Evolutionary conservation across 2,329 filamentous ascomycete species (phyloP), one percentile per base, ranked within the genome.

Genomic region (Massarina eburnea): DNA sequence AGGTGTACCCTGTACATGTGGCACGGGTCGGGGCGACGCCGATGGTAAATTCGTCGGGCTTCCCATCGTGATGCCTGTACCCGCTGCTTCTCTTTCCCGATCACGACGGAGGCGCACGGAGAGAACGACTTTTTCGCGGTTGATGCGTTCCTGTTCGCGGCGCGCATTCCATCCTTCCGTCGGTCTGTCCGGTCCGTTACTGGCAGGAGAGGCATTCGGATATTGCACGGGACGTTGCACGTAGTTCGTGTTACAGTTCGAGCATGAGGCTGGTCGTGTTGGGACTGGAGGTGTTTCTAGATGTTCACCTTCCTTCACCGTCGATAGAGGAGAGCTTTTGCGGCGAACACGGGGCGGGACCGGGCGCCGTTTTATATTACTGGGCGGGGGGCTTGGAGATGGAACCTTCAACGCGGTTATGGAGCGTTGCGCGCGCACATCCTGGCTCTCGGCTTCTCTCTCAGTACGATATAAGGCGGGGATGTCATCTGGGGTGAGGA

Each of bases 111-210:
- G 40, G 38, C 36, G 51, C 27, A 48, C 50, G 40, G 48, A 48
- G 17, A 45, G 20, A 7, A 55, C 42, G 32, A 50, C 53, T 45
- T 53, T 41, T 33, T 62, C 55, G 4, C 49, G 46, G n/a, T 41
- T 51, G 2, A 48, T 42, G 21, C 54, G 53, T 12, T 59, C 50
- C 33, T 39, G 48, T 17, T 57, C 55, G 21, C 57, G 49, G 21
- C 49, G 51, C 4, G 47, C 50, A 41, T 58, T 63, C 52, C 54
- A 62, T 1, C 46, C 52, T 29, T 50, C 42, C 8, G 49, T 48
- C n/a, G 44, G 36, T n/a, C 39, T 30, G 4, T n/a, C 38, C 9
- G 15, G 35, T 19, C 26, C 32, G 15, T 37, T 37, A 12, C 18
- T 19, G 32, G 17, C 10, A 10, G 19, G 41, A 30, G 6, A n/a